Evolutionary conservation across 148 eudicot genomes (phyloP).

Genomic region (Rhododendron kiyosumense): DNA sequence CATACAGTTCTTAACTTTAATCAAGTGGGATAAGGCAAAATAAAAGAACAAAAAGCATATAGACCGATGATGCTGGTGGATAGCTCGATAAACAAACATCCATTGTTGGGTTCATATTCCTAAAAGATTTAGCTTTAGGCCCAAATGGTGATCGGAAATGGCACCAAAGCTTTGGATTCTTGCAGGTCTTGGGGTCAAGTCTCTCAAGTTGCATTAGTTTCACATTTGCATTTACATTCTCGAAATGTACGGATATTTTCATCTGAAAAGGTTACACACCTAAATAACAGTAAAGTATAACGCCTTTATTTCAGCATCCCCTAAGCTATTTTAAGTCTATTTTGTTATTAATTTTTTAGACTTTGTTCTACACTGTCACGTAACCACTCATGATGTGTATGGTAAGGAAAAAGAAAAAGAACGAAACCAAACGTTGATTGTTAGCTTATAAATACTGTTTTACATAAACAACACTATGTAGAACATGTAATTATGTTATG

Average conservation of each 20-base stretch:
- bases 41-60: background rate
- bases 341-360: background rate
- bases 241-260: background rate
- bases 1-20: background rate
- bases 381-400: no score
- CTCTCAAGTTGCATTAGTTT: background rate
- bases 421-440: no score
- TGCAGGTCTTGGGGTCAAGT: background rate
- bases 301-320: no score
- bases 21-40: background rate
- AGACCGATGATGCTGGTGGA: background rate
- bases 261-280: background rate
- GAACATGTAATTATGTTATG: background rate
- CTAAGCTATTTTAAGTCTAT: background rate
- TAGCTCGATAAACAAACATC: background rate
- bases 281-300: background rate
- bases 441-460: no score
- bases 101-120: background rate
- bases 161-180: background rate
- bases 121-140: background rate
- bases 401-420: no score
- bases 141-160: background rate
- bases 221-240: background rate
- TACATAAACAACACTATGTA: no score
- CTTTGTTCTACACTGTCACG: background rate